Conservation (phyloP, 768 basidiomycete species). For the Suillus plorans region DNA sequence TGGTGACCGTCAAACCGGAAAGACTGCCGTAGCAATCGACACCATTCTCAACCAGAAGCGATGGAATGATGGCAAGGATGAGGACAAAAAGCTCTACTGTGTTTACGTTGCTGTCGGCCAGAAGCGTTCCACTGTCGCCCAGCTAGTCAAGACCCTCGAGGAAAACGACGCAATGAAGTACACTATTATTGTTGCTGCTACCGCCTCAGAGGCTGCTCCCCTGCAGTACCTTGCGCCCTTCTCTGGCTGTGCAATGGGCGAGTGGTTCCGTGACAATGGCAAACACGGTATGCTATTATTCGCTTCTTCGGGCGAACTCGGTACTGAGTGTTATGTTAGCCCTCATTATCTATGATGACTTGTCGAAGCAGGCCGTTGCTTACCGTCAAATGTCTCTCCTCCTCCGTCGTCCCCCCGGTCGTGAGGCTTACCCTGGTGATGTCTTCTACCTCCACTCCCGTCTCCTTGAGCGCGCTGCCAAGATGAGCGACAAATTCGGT, state of each 20-base stretch:
- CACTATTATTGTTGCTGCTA: slow-evolving; percentile 98
- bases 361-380: slow-evolving; percentile 99
- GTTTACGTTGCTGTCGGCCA: slow-evolving; percentile 99
- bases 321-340: slow-evolving; percentile 42
- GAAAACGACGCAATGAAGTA: slow-evolving; percentile 99
- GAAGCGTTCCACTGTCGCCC: slow-evolving; percentile 99
- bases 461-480: slow-evolving; percentile 99
- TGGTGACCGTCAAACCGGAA: slow-evolving; percentile 99
- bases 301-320: not conserved
- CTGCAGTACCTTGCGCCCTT: slow-evolving; percentile 99
- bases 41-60: slow-evolving; percentile 99
- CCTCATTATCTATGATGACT: slow-evolving; percentile 98
- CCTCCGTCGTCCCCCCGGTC: slow-evolving; percentile 99
- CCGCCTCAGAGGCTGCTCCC: slow-evolving; percentile 98
- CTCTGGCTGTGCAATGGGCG: slow-evolving; percentile 99
- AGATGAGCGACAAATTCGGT: slow-evolving; percentile 99
- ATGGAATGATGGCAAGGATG: slow-evolving; percentile 98
- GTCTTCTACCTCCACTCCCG: slow-evolving; percentile 99
- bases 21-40: slow-evolving; percentile 99
- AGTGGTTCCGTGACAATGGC: slow-evolving; percentile 99
- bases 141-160: slow-evolving; percentile 98
- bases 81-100: slow-evolving; percentile 98
- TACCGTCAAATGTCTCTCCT: slow-evolving; percentile 99
- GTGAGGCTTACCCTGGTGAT: slow-evolving; percentile 99
- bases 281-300: slow-evolving; percentile 77